Base-by-base conservation (phyloP, 805 yeast genomes). In the Lipomyces starkeyi region DNA sequence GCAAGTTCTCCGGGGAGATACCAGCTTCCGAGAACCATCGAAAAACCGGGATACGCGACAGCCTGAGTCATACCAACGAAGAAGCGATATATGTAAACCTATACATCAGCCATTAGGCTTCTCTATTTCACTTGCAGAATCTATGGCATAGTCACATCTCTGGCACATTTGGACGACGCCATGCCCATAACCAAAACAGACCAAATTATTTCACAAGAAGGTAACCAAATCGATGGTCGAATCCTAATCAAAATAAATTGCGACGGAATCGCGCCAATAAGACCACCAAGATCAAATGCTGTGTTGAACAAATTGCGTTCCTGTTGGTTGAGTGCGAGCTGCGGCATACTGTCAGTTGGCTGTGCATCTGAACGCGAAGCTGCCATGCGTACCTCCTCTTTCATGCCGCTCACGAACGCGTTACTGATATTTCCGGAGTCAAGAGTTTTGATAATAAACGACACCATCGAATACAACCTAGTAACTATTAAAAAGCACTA, bases 401-500 rank as follows among this genome's bases (percentile, higher is more conserved):
- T 71, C 74, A 83, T 74, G 0, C 84, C 83, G 49, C 80, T 76
- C 52, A 82, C 82, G 70, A 82, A 83, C 9, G 84, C 85, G 59
- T 82, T 82, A 58, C 78, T 83, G 65, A 86, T 79, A 75, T 88
- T 89, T 49, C 86, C 81, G 59, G 82, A 82, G 74, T 88, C 91
- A 61, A 89, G 79, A 63, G 87, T 86, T 74, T 86, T 87, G 55
- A 81, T 64, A 11, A 56, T 55, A 49, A 61, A 66, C 3, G 69
- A 53, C 43, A 66, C 40, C 54, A 62, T 59, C 49, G 66, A 52
- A 32, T 55, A 55, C 20, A 60, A 13, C 5, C 61, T 57, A 32
- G 20, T 20, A 40, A 22, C 14, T 9, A 35, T 35, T 53, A 52
- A 22, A 2, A 25, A 8, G 32, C n/a, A 22, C 22, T 55, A 9